Conservation (phyloP, 495 filamentous ascomycete genomes). For the Lentithecium fluviatile region DNA sequence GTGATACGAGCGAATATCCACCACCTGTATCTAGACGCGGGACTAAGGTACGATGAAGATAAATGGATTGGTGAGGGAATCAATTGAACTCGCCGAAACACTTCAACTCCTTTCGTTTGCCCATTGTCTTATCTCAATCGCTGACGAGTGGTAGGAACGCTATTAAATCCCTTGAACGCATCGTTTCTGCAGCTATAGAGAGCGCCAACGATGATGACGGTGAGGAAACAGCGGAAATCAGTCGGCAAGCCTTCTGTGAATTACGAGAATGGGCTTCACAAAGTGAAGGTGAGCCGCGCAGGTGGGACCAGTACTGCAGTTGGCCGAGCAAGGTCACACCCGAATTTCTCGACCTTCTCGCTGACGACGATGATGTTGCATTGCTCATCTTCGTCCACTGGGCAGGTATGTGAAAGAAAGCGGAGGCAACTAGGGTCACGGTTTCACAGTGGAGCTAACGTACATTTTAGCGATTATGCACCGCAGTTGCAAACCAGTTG, state of each 20-base stretch:
- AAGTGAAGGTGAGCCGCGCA: conserved; percentile 4
- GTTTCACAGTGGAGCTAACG: too few relatives aligned
- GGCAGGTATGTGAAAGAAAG: neutral
- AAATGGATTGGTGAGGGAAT: too few relatives aligned
- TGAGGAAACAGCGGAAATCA: conserved; percentile 5
- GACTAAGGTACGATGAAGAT: too few relatives aligned
- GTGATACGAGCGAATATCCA: neutral
- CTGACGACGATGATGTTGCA: conserved; percentile 17
- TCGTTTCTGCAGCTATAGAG: neutral
- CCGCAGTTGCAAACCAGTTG: neutral
- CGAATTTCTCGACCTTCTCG: conserved; percentile 4
- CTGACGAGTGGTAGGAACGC: too few relatives aligned
- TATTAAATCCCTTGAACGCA: neutral
- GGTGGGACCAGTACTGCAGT: neutral
- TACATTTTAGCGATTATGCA: neutral
- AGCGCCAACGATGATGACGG: neutral
- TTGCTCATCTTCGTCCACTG: conserved; percentile 24
- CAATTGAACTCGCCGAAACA: too few relatives aligned
- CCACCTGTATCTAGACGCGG: neutral
- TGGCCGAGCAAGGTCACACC: conserved; percentile 6
- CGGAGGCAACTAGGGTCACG: too few relatives aligned
- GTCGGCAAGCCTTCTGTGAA: conserved; percentile 13
- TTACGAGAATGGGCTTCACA: conserved; percentile 6
- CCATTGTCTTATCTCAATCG: too few relatives aligned
- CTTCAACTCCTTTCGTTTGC: too few relatives aligned